Evolutionary conservation across 371 early-diverging fungal species (phyloP).

Genomic region (Mucor saturninus): DNA sequence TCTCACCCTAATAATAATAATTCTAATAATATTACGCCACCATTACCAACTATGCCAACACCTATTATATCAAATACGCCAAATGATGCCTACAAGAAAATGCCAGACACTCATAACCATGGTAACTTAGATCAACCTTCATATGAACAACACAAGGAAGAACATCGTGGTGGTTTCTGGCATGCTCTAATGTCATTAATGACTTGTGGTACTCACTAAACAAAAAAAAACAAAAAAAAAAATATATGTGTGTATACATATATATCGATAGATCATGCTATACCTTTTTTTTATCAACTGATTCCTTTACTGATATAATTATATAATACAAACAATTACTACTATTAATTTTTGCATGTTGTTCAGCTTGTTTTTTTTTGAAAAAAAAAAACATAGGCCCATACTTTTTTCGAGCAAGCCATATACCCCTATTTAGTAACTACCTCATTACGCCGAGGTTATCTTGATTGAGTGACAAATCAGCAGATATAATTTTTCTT

Average conservation of each 20-base stretch:
- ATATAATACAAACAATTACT: slow-evolving; percentile 2
- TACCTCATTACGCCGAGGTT: no score
- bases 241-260: not conserved
- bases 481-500: not conserved
- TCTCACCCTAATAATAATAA: slow-evolving; percentile 24
- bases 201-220: slow-evolving; percentile 34
- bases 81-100: slow-evolving; percentile 23
- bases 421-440: no score
- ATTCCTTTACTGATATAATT: slow-evolving; percentile 1
- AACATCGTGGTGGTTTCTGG: slow-evolving; percentile 33
- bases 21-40: slow-evolving; percentile 14
- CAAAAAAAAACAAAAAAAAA: slow-evolving; percentile 3
- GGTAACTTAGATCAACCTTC: slow-evolving; percentile 5
- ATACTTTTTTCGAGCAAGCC: no score
- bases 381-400: not conserved
- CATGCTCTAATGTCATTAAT: slow-evolving; percentile 33
- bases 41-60: slow-evolving; percentile 17
- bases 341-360: not conserved
- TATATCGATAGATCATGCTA: not conserved
- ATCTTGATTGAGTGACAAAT: not conserved
- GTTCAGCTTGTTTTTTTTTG: not conserved
- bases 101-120: slow-evolving; percentile 25
- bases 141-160: slow-evolving; percentile 24
- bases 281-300: not conserved
- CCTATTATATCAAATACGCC: slow-evolving; percentile 8